Conservation (phyloP, 2,329 filamentous ascomycete genomes). For the Hymenoscyphus infarciens region DNA sequence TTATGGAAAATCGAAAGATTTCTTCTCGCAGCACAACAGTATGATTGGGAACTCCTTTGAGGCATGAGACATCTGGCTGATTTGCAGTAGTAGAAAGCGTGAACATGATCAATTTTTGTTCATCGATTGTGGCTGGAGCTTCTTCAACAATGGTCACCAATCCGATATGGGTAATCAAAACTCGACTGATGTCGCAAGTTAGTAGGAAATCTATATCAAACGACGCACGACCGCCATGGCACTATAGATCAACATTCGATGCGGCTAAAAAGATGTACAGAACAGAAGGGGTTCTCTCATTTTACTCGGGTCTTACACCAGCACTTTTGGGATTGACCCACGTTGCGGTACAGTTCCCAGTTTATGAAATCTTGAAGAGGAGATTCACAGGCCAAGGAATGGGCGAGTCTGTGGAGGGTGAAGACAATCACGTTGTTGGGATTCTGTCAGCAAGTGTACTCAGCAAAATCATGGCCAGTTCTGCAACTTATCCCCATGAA, state of each 20-base stretch:
- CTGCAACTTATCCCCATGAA: constrained; percentile 94
- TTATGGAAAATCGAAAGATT: constrained; percentile 83
- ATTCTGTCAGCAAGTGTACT: constrained; percentile 86
- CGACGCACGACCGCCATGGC: constrained; percentile 69
- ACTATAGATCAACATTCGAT: constrained; percentile 86
- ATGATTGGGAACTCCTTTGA: constrained; percentile 24
- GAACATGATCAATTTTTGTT: constrained; percentile 78
- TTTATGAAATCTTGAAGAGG: constrained; percentile 91
- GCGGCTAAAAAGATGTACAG: constrained; percentile 95
- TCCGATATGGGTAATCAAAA: constrained; percentile 99
- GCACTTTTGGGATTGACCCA: constrained; percentile 89
- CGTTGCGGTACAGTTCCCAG: constrained; percentile 94
- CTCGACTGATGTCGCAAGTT: constrained; percentile 92
- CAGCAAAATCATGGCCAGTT: constrained; percentile 91
- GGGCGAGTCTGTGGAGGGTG: constrained; percentile 58
- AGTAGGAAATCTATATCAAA: constrained; percentile 52
- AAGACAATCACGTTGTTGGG: constrained; percentile 71
- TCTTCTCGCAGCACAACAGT: constrained; percentile 66
- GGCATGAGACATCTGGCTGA: constrained; percentile 17
- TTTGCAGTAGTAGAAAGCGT: constrained; percentile 57
- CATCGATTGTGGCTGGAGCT: constrained; percentile 84
- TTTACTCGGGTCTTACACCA: constrained; percentile 92
- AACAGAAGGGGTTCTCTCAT: constrained; percentile 81
- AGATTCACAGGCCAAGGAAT: constrained; percentile 87
- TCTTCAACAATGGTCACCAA: constrained; percentile 94